Conservation (phyloP, 257 asterid species). For the Marsdenia floribunda region DNA sequence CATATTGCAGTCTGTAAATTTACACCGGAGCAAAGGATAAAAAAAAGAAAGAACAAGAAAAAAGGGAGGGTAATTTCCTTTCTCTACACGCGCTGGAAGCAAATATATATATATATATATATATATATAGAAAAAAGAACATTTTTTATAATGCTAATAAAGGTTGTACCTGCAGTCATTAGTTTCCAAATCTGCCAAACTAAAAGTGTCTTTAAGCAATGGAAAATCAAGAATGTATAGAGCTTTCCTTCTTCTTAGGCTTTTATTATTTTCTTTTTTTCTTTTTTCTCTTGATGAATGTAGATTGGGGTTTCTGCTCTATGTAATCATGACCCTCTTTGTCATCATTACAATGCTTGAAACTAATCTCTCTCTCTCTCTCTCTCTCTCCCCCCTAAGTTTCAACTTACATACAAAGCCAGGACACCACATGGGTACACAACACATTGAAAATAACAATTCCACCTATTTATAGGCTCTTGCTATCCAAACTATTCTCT, state of each 20-base stretch:
- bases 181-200: slow-evolving; percentile 14
- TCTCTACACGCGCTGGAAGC: slow-evolving; percentile 1
- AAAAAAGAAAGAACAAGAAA: no score
- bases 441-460: slow-evolving; percentile 27
- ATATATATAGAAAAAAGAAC: no score
- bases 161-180: background rate
- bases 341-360: slow-evolving; percentile 55
- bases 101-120: background rate
- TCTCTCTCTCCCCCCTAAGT: background rate
- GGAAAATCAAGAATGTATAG: slow-evolving; percentile 7
- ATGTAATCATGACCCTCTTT: slow-evolving; percentile 36
- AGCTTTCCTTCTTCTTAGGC: slow-evolving; percentile 31
- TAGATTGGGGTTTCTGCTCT: slow-evolving; percentile 41
- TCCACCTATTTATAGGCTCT: slow-evolving; percentile 29
- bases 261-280: slow-evolving; percentile 11
- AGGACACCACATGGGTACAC: slow-evolving; percentile 26
- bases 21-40: no score
- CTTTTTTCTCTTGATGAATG: slow-evolving; percentile 24
- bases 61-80: no score
- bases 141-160: background rate
- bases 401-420: slow-evolving; percentile 4
- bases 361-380: slow-evolving; percentile 18
- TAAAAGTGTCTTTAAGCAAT: background rate
- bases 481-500: slow-evolving; percentile 12
- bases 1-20: no score